Percentiles rank a stretch among this genome's conserved stretches.
Evolutionary conservation across 805 yeast species (phyloP).

Genomic region (Candida silvicultrix): DNA sequence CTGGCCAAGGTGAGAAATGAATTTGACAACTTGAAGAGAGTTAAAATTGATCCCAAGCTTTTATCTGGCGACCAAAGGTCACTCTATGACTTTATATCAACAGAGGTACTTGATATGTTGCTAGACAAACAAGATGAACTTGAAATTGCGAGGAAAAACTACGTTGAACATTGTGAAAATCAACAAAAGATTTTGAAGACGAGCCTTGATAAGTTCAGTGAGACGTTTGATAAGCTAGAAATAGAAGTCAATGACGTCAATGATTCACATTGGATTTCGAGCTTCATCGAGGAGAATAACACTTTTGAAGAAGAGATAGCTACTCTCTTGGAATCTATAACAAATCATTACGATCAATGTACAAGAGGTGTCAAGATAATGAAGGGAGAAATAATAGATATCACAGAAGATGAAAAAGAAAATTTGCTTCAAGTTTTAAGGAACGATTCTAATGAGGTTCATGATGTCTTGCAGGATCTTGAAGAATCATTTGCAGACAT

Average conservation of each 20-base stretch:
- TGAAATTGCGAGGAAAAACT: constrained; percentile 18
- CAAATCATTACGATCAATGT: constrained; percentile 83
- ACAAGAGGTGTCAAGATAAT: constrained; percentile 34
- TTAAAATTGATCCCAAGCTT: constrained; percentile 30
- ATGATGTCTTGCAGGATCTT: constrained; percentile 37
- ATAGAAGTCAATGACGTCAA: constrained; percentile 32
- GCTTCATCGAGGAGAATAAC: constrained; percentile 32
- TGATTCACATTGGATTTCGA: constrained; percentile 12
- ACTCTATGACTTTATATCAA: constrained; percentile 44
- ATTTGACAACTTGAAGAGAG: constrained; percentile 27
- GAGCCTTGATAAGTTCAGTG: constrained; percentile 1
- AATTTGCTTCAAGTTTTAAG: constrained; percentile 41
- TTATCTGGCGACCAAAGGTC: constrained; percentile 11
- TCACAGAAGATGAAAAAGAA: constrained; percentile 23
- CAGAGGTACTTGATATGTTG: constrained; percentile 27
- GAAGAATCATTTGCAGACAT: neutral
- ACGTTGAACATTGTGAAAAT: constrained; percentile 15
- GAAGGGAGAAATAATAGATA: constrained; percentile 25
- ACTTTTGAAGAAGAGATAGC: constrained; percentile 66
- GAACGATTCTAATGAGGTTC: constrained; percentile 50
- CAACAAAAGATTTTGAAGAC: constrained; percentile 2
- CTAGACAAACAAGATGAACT: constrained; percentile 19
- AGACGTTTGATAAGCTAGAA: constrained; percentile 17
- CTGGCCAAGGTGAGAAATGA: constrained; percentile 27
- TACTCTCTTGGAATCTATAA: constrained; percentile 57